phyloP scores from a whole-genome alignment of 208 protist genomes.

The Wallacemonas sp. region DNA sequence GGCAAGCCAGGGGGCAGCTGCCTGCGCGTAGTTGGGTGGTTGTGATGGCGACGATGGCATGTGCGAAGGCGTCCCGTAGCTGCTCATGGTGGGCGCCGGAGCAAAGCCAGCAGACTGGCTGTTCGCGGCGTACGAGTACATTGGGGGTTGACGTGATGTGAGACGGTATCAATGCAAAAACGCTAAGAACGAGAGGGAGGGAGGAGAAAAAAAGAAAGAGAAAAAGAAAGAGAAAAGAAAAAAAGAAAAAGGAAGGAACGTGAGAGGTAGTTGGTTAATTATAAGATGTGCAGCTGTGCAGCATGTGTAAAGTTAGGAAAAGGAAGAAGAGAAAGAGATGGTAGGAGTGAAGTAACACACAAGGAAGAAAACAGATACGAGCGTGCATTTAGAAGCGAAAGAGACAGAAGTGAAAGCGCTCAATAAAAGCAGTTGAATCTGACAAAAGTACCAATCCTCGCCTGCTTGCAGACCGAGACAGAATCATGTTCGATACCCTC shows the following conservation, averaged over 20 bases:
- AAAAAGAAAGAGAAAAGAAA: slow-evolving; percentile 19
- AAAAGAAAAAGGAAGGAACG: slow-evolving; percentile 7
- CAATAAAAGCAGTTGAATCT: too few relatives aligned
- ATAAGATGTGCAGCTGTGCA: neutral
- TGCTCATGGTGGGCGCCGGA: neutral
- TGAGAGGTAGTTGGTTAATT: too few relatives aligned
- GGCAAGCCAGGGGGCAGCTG: too few relatives aligned
- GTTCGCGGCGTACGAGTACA: neutral
- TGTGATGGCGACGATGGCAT: slow-evolving; percentile 5
- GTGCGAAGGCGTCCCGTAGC: neutral
- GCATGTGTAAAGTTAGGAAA: slow-evolving; percentile 7
- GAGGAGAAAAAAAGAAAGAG: slow-evolving; percentile 8
- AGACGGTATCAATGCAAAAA: too few relatives aligned
- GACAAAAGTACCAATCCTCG: too few relatives aligned
- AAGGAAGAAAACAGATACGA: too few relatives aligned
- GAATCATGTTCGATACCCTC: too few relatives aligned
- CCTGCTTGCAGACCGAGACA: too few relatives aligned
- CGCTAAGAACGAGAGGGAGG: too few relatives aligned
- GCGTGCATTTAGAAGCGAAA: too few relatives aligned
- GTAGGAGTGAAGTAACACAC: neutral
- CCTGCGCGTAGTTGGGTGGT: neutral
- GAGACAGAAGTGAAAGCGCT: too few relatives aligned
- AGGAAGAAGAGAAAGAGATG: slow-evolving; percentile 11
- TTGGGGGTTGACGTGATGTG: too few relatives aligned
- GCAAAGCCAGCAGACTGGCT: neutral